A percentile compares a stretch with the other conserved stretches of the same genome.
Evolutionary conservation across 2,329 filamentous ascomycete species (phyloP).

Genomic region (Onygena corvina): DNA sequence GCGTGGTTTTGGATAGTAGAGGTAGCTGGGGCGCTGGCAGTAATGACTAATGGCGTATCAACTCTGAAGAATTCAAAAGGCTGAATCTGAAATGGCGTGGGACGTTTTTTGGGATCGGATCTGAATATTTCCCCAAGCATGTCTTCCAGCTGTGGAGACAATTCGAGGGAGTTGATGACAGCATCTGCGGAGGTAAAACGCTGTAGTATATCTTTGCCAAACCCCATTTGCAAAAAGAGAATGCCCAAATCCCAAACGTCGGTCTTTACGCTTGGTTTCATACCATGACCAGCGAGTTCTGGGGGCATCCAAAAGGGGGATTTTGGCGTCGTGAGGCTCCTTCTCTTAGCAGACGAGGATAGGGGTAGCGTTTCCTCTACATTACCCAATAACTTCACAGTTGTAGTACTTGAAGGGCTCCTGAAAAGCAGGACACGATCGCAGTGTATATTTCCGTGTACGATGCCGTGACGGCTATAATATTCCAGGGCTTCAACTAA

Average conservation of each 20-base stretch:
- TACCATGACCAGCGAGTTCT: conserved; percentile 54
- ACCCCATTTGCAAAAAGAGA: conserved; percentile 85
- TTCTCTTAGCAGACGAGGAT: conserved; percentile 33
- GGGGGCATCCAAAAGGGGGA: conserved; percentile 76
- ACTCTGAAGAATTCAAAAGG: conserved; percentile 40
- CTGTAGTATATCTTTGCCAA: conserved; percentile 64
- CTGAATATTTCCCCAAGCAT: conserved; percentile 76
- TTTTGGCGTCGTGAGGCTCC: conserved; percentile 45
- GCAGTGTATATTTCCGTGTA: conserved; percentile 72
- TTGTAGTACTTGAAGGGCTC: conserved; percentile 53
- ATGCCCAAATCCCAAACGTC: conserved; percentile 94
- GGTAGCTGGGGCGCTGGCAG: conserved; percentile 8
- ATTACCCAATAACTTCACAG: conserved; percentile 43
- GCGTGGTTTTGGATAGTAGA: conserved; percentile 39
- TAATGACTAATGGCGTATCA: conserved; percentile 28
- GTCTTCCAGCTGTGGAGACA: conserved; percentile 67
- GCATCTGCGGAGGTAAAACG: conserved; percentile 68
- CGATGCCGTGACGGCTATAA: conserved; percentile 70
- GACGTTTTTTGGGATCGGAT: conserved; percentile 68
- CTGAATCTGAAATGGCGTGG: conserved; percentile 63
- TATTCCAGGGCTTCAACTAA: conserved; percentile 79
- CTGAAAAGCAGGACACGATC: conserved; percentile 68
- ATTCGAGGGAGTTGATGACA: conserved; percentile 55
- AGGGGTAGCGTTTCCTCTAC: conserved; percentile 41
- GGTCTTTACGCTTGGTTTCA: conserved; percentile 54